Evolutionary conservation across 2,329 filamentous ascomycete species (phyloP).

Genomic region (Fusarium sp.): DNA sequence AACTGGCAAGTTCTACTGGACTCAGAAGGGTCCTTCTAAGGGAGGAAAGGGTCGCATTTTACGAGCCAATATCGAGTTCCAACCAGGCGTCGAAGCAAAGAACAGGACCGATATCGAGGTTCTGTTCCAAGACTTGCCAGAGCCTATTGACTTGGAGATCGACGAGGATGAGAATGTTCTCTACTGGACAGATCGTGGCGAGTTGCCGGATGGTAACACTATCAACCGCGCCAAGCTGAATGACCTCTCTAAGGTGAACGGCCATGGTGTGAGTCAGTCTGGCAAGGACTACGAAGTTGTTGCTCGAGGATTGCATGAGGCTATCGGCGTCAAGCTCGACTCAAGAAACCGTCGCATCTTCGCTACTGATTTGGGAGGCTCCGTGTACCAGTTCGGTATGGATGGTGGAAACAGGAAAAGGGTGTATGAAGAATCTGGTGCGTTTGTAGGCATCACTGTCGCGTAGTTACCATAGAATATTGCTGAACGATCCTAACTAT

Average conservation of each 20-base stretch:
- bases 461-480: no score
- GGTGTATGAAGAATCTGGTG: neutral
- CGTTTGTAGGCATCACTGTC: neutral
- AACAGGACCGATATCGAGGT: slow-evolving; percentile 5
- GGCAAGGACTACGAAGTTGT: neutral
- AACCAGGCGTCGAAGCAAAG: fast-evolving
- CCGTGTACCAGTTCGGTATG: slow-evolving; percentile 10
- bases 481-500: no score
- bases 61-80: neutral
- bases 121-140: neutral
- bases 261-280: fast-evolving
- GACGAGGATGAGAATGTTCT: neutral
- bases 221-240: neutral
- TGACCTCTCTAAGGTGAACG: fast-evolving
- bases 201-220: neutral
- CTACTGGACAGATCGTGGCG: slow-evolving; percentile 13
- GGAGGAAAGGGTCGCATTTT: neutral
- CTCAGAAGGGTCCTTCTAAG: slow-evolving; percentile 3
- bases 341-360: neutral
- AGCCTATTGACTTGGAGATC: neutral
- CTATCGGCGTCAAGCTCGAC: neutral
- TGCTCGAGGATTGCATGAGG: neutral
- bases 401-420: neutral
- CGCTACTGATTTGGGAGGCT: neutral
- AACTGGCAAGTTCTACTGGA: slow-evolving; percentile 6